Base-by-base conservation (phyloP, 2,329 filamentous ascomycete species). In the Diplodia intermedia region DNA sequence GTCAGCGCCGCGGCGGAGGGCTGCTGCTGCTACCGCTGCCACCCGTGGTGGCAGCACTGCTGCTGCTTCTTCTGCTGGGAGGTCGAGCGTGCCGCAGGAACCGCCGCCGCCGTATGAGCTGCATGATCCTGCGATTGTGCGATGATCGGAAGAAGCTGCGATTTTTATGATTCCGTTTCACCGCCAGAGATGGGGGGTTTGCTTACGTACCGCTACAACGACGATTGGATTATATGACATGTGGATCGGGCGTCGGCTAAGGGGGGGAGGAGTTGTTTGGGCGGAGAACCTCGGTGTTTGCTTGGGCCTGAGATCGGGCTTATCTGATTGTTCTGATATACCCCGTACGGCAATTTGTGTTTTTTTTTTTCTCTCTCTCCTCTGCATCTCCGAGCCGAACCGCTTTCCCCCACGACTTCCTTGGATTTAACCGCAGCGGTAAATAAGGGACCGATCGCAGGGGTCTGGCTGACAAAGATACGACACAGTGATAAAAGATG, bases 11-110 rank as follows among this genome's bases (percentile, higher is more conserved):
- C 18, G 43, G 7, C 15, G 56, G 14, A 9, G 5, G 14, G 40
- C 12, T 20, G 23, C 15, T 20, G 23, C 15, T 33, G 56, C 29
- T n/a, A 31, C 43, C 14, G 14, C 33, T 12, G 20, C 26, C 26
- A 26, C 15, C 15, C 57, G 47, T 47, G n/a, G 54, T 2, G 9
- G 36, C 47, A 26, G 20, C 9, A 36, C 33, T 36, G 6, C 26
- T 26, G 26, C 26, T 26, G 26, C 26, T 26, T 2, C 26, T 26
- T 2, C 33, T 14, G 31, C 20, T 9, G 65, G 47, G 11, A 65
- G 56, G 23, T 63, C 33, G 36, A 67, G 66, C 36, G 47, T 72
- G 23, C 72, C 72, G 5, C 62, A 69, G 26, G 71, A 72, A 20
- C 71, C 72, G 20, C 72, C 72, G 47, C 60, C 60, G 11, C 56